Evolutionary conservation across 2,329 filamentous ascomycete species (phyloP).

Genomic region (Coniochaeta sp.): DNA sequence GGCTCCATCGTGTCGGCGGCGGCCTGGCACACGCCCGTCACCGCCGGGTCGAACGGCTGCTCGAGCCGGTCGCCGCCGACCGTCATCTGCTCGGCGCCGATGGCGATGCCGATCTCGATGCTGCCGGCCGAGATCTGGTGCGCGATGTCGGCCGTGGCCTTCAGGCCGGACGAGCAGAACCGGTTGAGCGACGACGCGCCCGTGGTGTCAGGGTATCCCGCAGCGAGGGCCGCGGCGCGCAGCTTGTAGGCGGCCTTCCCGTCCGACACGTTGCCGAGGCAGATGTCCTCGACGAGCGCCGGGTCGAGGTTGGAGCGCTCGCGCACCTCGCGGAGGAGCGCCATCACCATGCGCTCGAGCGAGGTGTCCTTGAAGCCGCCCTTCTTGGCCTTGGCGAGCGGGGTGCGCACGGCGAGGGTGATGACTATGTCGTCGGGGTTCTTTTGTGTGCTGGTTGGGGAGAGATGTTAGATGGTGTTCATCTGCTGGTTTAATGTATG

Average conservation of each 20-base stretch:
- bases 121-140: constrained; percentile 72
- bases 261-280: constrained; percentile 85
- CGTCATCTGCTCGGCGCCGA: constrained; percentile 88
- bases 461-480: constrained; percentile 13
- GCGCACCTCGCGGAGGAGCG: constrained; percentile 69
- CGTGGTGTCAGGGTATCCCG: constrained; percentile 88
- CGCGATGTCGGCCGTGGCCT: constrained; percentile 91
- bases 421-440: constrained; percentile 96
- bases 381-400: constrained; percentile 81
- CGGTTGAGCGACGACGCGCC: constrained; percentile 79
- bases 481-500: background rate
- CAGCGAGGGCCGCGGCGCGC: constrained; percentile 80
- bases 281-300: constrained; percentile 78
- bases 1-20: constrained; percentile 81
- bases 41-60: constrained; percentile 68
- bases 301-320: constrained; percentile 73
- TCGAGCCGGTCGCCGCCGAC: constrained; percentile 62
- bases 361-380: constrained; percentile 92
- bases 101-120: constrained; percentile 81
- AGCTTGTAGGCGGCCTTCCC: constrained; percentile 83
- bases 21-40: constrained; percentile 66
- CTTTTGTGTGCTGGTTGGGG: constrained; percentile 64
- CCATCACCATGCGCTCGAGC: constrained; percentile 79
- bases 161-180: constrained; percentile 95
- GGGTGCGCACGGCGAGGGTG: constrained; percentile 83